Conservation (phyloP, 345 rosid genomes). For the Linum tenue region DNA sequence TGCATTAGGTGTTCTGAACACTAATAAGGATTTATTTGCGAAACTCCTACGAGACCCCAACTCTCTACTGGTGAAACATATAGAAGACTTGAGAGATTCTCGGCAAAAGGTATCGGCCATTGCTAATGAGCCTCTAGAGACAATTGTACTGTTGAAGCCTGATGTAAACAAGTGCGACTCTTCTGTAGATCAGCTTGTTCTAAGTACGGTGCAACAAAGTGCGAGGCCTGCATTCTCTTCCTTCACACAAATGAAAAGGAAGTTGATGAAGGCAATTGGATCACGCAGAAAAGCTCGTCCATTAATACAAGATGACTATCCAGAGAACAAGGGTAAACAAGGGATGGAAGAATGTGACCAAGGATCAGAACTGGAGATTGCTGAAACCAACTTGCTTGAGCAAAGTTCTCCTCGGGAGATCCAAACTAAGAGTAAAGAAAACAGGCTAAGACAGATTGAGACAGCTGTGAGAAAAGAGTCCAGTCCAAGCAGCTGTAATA, state of each 20-base stretch:
- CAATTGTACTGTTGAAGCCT: conserved; percentile 48
- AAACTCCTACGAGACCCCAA: conserved; percentile 68
- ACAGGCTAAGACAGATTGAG: conserved; percentile 6
- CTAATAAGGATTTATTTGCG: conserved; percentile 57
- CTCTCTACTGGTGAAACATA: conserved; percentile 49
- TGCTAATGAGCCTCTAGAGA: conserved; percentile 19
- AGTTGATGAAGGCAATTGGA: conserved; percentile 42
- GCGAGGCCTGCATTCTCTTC: conserved; percentile 34
- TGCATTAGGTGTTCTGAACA: conserved; percentile 53
- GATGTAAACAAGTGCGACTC: conserved; percentile 18
- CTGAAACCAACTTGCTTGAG: conserved; percentile 13
- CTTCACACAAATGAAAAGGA: conserved; percentile 48
- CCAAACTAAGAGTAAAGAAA: conserved; percentile 14
- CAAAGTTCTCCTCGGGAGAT: conserved; percentile 10
- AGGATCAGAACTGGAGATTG: conserved; percentile 19
- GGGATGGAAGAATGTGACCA: conserved; percentile 14
- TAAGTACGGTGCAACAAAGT: conserved; percentile 19
- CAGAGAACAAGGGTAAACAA: conserved; percentile 7
- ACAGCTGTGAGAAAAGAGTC: conserved; percentile 12
- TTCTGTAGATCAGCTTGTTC: conserved; percentile 12
- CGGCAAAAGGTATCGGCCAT: conserved; percentile 12
- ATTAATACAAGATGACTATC: conserved; percentile 10
- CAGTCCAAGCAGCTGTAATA: conserved; percentile 16
- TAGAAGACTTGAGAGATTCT: conserved; percentile 41
- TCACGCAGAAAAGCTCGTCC: conserved; percentile 28